Evolutionary conservation across 805 yeast species (phyloP).

Genomic region (Wickerhamomyces ciferrii): DNA sequence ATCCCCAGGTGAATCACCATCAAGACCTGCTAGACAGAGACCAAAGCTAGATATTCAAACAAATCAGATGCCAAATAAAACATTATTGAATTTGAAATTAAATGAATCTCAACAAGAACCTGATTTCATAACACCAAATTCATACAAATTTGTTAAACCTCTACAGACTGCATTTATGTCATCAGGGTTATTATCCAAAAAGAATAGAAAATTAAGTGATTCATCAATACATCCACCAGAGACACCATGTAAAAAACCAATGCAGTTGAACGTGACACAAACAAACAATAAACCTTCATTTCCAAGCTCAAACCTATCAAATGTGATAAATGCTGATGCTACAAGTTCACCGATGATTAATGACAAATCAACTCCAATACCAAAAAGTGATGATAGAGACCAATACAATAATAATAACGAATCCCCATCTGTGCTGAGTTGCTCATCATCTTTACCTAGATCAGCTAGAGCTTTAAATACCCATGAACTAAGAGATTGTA

Average conservation of each 20-base stretch:
- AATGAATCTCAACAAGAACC: constrained; percentile 1
- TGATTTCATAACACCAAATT: constrained; percentile 43
- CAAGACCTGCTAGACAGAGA: constrained; percentile 26
- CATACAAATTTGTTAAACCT: constrained; percentile 72
- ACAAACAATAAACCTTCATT: constrained; percentile 11
- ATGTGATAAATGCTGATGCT: constrained; percentile 19
- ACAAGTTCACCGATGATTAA: constrained; percentile 22
- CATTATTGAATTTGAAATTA: constrained; percentile 5
- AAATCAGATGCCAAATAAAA: constrained; percentile 3
- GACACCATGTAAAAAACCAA: constrained; percentile 55
- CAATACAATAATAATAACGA: constrained; percentile 3
- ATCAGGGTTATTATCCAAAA: constrained; percentile 63
- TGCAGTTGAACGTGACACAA: constrained; percentile 10
- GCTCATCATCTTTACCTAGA: constrained; percentile 12
- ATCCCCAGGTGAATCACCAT: constrained; percentile 25
- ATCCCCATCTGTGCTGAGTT: constrained; percentile 14
- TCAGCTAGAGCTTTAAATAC: constrained; percentile 29
- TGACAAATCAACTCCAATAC: constrained; percentile 20
- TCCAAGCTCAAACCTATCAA: constrained; percentile 22
- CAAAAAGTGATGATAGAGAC: constrained; percentile 10
- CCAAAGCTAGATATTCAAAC: constrained; percentile 10
- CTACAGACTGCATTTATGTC: constrained; percentile 80
- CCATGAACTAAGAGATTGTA: constrained; percentile 34
- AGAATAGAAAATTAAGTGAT: constrained; percentile 37
- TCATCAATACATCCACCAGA: constrained; percentile 45